phyloP scores from a whole-genome alignment of 2,329 filamentous ascomycete species.

The Neofusicoccum sp. region DNA sequence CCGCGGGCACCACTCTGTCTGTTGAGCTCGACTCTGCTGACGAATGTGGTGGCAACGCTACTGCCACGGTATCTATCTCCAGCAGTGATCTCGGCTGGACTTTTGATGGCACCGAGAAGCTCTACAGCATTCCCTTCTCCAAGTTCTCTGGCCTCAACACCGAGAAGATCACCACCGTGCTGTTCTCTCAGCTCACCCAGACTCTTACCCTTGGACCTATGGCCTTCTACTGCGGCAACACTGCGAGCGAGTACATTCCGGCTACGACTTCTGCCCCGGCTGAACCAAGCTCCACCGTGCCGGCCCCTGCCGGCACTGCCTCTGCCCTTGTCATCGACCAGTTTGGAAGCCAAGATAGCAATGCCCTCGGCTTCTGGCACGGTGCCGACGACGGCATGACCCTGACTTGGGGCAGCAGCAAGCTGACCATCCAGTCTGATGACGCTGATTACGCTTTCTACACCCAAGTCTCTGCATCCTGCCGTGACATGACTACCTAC shows the following conservation, averaged over 20 bases:
- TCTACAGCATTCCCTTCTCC: slow-evolving; percentile 61
- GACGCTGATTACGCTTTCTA: slow-evolving; percentile 66
- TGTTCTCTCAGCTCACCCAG: slow-evolving; percentile 52
- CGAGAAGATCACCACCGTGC: slow-evolving; percentile 55
- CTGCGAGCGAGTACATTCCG: slow-evolving; percentile 53
- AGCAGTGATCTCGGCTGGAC: slow-evolving; percentile 59
- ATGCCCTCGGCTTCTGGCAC: slow-evolving; percentile 67
- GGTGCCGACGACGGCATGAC: slow-evolving; percentile 64
- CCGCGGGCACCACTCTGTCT: slow-evolving; percentile 53
- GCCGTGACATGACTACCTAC: slow-evolving; percentile 59
- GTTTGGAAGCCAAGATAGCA: slow-evolving; percentile 57
- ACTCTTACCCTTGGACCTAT: slow-evolving; percentile 59
- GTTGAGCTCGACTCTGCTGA: slow-evolving; percentile 55
- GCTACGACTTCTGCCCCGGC: slow-evolving; percentile 45
- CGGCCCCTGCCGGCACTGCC: slow-evolving; percentile 54
- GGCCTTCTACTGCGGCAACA: slow-evolving; percentile 60
- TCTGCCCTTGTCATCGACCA: slow-evolving; percentile 62
- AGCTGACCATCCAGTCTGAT: slow-evolving; percentile 59
- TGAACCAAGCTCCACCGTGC: slow-evolving; percentile 51
- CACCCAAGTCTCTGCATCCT: slow-evolving; percentile 59
- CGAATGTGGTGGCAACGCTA: slow-evolving; percentile 47
- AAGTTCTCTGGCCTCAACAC: slow-evolving; percentile 55
- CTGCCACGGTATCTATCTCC: slow-evolving; percentile 43
- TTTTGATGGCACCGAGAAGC: slow-evolving; percentile 62
- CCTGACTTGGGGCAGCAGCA: slow-evolving; percentile 54